These are phyloP conservation scores for Clarireedia sp. DNA, from an alignment of 2,329 filamentous ascomycete species.

Conservation along the genomic window DNA sequence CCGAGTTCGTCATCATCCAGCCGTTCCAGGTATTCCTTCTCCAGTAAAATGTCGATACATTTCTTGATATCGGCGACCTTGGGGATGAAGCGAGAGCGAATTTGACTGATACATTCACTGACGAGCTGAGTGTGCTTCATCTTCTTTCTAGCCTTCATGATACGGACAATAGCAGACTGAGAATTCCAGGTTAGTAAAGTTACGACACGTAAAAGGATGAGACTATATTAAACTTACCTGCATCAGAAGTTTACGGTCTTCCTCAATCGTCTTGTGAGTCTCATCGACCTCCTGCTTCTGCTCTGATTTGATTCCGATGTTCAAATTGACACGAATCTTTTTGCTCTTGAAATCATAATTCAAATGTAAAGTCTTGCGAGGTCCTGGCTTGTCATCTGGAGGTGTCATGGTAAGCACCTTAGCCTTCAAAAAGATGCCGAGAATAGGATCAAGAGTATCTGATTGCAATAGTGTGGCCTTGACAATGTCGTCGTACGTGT, in stretches of 20 bases:
- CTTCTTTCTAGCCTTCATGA: conserved; percentile 99
- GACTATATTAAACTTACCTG: conserved; percentile 58
- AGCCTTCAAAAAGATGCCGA: conserved; percentile 84
- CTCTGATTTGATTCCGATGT: conserved; percentile 89
- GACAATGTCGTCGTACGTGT: conserved; percentile 82
- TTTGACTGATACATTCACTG: conserved; percentile 91
- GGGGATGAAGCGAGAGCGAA: conserved; percentile 84
- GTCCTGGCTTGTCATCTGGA: conserved; percentile 65
- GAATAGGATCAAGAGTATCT: conserved; percentile 79
- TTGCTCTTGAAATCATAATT: conserved; percentile 98
- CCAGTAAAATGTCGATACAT: conserved; percentile 95
- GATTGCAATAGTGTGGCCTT: conserved; percentile 70
- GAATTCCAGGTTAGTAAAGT: conserved; percentile 25
- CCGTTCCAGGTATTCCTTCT: conserved; percentile 98
- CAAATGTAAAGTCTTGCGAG: conserved; percentile 71
- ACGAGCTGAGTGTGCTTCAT: conserved; percentile 97
- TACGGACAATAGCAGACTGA: conserved; percentile 94
- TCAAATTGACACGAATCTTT: conserved; percentile 95
- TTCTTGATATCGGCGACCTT: conserved; percentile 98
- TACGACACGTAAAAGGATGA: neutral
- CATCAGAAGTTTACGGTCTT: conserved; percentile 90
- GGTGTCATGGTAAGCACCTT: conserved; percentile 73
- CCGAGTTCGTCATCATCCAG: conserved; percentile 90
- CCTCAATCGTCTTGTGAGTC: conserved; percentile 98
- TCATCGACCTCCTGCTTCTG: conserved; percentile 94